Conservation (phyloP, 768 basidiomycete genomes). For the Suillus decipiens region DNA sequence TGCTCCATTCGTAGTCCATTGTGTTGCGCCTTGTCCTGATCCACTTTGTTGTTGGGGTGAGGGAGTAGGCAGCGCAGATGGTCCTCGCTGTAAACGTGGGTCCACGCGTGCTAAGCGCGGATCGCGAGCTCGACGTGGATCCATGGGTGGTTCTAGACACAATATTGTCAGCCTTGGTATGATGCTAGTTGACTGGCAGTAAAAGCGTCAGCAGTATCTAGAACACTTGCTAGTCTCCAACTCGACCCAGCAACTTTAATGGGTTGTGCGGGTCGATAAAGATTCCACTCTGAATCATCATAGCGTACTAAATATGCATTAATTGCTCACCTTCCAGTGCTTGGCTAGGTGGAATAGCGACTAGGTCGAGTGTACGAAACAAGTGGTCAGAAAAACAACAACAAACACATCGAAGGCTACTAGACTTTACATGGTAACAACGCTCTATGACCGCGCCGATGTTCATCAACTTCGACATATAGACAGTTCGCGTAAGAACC, state of each 20-base stretch:
- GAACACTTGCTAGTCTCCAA: conserved; percentile 80
- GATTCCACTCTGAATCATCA: conserved; percentile 97
- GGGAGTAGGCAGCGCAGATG: conserved; percentile 39
- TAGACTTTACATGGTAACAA: background rate
- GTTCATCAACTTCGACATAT: conserved; percentile 3
- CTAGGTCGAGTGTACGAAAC: background rate
- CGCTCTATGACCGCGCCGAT: background rate
- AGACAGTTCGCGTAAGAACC: conserved; percentile 9
- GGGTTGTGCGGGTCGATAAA: conserved; percentile 59
- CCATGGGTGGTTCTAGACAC: conserved; percentile 47
- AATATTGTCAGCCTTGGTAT: conserved; percentile 18
- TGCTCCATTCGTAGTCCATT: conserved; percentile 24
- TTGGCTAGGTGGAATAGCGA: background rate
- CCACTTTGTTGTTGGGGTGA: conserved; percentile 19
- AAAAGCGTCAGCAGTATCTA: conserved; percentile 86
- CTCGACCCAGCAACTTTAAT: conserved; percentile 53
- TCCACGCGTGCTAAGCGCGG: conserved; percentile 75
- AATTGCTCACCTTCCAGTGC: conserved; percentile 22
- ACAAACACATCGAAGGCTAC: background rate
- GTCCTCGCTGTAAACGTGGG: conserved; percentile 58
- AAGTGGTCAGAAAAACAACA: conserved; percentile 1
- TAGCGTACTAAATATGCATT: conserved; percentile 15
- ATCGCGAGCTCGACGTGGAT: conserved; percentile 79
- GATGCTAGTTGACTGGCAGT: conserved; percentile 12
- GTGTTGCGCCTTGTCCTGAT: conserved; percentile 8